A percentile compares a stretch with the other conserved stretches of the same genome.
Conservation (phyloP, 768 basidiomycete genomes). For the Russula abietina region DNA sequence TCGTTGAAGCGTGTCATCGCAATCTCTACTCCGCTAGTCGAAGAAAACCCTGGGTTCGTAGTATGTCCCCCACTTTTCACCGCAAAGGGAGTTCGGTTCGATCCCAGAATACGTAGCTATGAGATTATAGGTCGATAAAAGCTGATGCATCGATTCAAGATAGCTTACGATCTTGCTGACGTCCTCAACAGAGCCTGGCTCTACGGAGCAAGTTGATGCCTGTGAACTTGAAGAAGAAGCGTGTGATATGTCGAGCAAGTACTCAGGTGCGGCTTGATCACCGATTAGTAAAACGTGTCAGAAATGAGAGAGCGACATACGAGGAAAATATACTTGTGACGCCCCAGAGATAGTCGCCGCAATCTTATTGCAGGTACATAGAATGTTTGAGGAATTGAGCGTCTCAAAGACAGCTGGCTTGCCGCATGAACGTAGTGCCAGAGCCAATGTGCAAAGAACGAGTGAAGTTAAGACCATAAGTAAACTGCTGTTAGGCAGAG, state of each 20-base stretch:
- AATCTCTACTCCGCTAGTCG: background rate
- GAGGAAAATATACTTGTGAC: conserved; percentile 2
- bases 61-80: background rate
- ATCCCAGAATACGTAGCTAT: background rate
- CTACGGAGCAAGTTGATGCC: conserved; percentile 19
- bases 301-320: background rate
- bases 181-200: conserved; percentile 21
- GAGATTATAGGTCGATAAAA: background rate
- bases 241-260: conserved; percentile 7
- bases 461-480: background rate
- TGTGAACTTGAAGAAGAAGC: conserved; percentile 9
- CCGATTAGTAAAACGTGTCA: background rate
- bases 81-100: background rate
- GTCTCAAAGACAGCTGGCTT: background rate
- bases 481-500: background rate
- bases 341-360: background rate
- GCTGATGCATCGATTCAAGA: conserved; percentile 13
- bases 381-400: background rate
- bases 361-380: background rate
- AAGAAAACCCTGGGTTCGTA: background rate
- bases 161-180: conserved; percentile 18
- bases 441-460: background rate
- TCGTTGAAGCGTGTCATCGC: background rate
- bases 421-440: background rate
- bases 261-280: conserved; percentile 15